A percentile compares a stretch with the other conserved stretches of the same genome.
These are phyloP conservation scores for Setaria italica DNA, from an alignment of 202 grass and related monocot species.

Conservation along the genomic window DNA sequence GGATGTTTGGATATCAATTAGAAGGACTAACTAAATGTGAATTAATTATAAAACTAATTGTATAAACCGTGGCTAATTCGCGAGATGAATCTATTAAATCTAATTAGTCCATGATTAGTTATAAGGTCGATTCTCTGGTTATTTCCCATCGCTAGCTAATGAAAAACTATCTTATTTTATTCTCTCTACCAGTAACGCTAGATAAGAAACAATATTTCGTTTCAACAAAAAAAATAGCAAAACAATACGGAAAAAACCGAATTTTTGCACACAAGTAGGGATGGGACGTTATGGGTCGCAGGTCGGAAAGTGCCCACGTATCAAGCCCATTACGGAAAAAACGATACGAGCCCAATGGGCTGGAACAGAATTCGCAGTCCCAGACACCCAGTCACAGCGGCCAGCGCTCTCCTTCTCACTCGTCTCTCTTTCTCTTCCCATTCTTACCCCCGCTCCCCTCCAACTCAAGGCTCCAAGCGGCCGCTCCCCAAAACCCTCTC, in stretches of 20 bases:
- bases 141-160: neutral
- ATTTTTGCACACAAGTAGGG: neutral
- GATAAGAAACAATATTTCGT: neutral
- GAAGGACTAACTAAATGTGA: too few species aligned
- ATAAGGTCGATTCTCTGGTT: neutral
- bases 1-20: too few species aligned
- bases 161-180: neutral
- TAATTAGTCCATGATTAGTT: too few species aligned
- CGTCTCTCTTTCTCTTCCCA: neutral
- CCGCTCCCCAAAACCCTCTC: conserved; percentile 19
- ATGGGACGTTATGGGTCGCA: too few species aligned
- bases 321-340: neutral
- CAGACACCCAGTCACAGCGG: too few species aligned
- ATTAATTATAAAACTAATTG: too few species aligned
- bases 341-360: neutral
- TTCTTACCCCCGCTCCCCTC: neutral
- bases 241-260: neutral
- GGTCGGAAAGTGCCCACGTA: neutral
- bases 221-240: neutral
- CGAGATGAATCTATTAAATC: too few species aligned
- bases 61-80: too few species aligned
- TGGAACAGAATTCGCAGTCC: neutral
- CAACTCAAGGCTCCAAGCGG: neutral
- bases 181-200: neutral
- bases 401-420: neutral